Conservation (phyloP, 148 eudicot genomes). For the Spergularia bocconei region DNA sequence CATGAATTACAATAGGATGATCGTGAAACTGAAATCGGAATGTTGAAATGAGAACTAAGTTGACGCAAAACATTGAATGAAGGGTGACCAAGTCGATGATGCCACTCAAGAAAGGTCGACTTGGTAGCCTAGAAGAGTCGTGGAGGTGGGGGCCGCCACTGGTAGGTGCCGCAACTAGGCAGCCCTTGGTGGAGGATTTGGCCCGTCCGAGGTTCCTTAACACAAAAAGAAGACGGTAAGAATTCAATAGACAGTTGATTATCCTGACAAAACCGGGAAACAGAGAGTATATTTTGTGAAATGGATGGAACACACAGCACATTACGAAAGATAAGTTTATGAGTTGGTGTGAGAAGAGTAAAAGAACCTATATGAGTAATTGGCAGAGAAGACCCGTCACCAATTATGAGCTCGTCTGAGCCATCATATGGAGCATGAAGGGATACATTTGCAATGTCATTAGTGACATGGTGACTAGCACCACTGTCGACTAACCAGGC, state of each 20-base stretch:
- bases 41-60: too few relatives aligned
- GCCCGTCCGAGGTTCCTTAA: neutral
- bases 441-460: neutral
- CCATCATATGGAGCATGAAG: neutral
- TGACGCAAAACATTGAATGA: too few relatives aligned
- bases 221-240: conserved; percentile 1
- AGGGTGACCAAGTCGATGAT: neutral
- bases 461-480: neutral
- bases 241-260: neutral
- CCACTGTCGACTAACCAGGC: neutral
- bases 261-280: neutral
- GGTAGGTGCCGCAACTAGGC: neutral
- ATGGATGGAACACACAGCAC: neutral
- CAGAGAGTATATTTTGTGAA: neutral
- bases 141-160: neutral
- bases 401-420: neutral
- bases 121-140: too few relatives aligned
- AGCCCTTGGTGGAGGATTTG: neutral
- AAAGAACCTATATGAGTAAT: neutral
- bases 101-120: too few relatives aligned
- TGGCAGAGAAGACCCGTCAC: neutral
- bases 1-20: too few relatives aligned
- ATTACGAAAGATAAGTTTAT: neutral
- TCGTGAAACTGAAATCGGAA: too few relatives aligned
- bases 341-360: neutral